phyloP scores from a whole-genome alignment of 2,329 filamentous ascomycete species.

The Alternaria incomplexa region DNA sequence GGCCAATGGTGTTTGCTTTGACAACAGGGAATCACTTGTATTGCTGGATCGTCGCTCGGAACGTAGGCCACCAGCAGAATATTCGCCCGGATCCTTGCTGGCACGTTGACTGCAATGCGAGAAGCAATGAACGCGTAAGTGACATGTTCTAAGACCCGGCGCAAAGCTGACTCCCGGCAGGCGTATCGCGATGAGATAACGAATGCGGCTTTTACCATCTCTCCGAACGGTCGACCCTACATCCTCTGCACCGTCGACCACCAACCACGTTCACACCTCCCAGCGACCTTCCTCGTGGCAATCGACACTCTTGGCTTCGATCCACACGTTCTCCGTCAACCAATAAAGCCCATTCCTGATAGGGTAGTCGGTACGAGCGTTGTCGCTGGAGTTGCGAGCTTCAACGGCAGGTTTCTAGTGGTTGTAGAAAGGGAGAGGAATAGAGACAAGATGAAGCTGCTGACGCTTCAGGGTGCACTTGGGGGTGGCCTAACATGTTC shows the following conservation, averaged over 20 bases:
- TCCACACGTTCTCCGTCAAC: background rate
- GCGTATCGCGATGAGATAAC: conserved; percentile 21
- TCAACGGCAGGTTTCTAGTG: conserved; percentile 23
- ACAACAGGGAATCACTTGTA: conserved; percentile 22
- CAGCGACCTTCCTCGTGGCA: conserved; percentile 24
- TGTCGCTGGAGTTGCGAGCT: conserved; percentile 15
- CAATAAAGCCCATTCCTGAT: conserved; percentile 14
- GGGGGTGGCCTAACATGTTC: conserved; percentile 22
- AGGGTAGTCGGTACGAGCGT: conserved; percentile 12
- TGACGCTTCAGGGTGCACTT: conserved; percentile 15
- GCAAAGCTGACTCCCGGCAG: conserved; percentile 14
- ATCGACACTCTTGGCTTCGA: conserved; percentile 7
- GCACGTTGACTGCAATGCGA: conserved; percentile 14
- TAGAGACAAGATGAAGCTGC: conserved; percentile 12
- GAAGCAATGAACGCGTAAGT: conserved; percentile 19
- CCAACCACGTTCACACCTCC: conserved; percentile 18
- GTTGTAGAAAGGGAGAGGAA: conserved; percentile 15
- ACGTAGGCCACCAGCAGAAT: background rate
- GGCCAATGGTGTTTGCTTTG: conserved; percentile 20
- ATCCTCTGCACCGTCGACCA: conserved; percentile 28
- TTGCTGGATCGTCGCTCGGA: conserved; percentile 20
- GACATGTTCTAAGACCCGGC: too few relatives aligned
- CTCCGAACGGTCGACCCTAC: conserved; percentile 18
- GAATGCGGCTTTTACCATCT: conserved; percentile 18
- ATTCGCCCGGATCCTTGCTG: conserved; percentile 6